phyloP scores from a whole-genome alignment of 2,329 filamentous ascomycete genomes.

The Epichloe coenophiala region DNA sequence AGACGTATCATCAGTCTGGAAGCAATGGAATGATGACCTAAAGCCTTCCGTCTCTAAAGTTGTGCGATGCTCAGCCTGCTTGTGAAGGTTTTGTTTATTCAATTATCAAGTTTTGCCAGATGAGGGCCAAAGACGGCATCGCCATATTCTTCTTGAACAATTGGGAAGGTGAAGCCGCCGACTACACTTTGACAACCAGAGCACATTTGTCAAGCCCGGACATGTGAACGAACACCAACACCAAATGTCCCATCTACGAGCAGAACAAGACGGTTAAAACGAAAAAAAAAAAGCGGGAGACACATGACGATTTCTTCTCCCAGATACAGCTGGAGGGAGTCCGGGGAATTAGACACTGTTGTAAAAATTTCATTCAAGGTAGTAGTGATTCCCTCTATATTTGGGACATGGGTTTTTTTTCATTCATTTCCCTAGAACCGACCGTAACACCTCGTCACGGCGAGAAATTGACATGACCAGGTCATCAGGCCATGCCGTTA shows the following conservation, averaged over 20 bases:
- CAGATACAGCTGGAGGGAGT: background rate
- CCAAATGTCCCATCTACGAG: background rate
- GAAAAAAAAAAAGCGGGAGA: background rate
- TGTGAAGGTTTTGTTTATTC: background rate
- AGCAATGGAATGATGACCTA: background rate
- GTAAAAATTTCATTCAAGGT: background rate
- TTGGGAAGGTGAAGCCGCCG: background rate
- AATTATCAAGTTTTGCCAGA: background rate
- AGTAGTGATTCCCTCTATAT: background rate
- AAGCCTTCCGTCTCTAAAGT: background rate
- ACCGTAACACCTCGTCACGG: conserved; percentile 32
- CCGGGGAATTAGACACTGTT: background rate
- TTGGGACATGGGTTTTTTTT: conserved; percentile 22
- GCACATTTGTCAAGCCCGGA: no score
- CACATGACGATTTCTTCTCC: background rate
- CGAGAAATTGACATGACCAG: conserved; percentile 24
- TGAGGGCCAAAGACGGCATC: background rate
- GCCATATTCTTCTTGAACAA: background rate
- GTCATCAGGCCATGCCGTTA: conserved; percentile 16
- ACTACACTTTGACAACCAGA: background rate
- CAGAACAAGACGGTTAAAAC: background rate
- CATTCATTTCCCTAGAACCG: conserved; percentile 33
- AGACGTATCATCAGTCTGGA: background rate
- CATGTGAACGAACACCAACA: no score
- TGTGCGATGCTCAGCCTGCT: background rate